Evolutionary conservation across 441 rosid genomes (phyloP), one percentile per base, ranked within the genome.

Genomic region (Geranium incanum): DNA sequence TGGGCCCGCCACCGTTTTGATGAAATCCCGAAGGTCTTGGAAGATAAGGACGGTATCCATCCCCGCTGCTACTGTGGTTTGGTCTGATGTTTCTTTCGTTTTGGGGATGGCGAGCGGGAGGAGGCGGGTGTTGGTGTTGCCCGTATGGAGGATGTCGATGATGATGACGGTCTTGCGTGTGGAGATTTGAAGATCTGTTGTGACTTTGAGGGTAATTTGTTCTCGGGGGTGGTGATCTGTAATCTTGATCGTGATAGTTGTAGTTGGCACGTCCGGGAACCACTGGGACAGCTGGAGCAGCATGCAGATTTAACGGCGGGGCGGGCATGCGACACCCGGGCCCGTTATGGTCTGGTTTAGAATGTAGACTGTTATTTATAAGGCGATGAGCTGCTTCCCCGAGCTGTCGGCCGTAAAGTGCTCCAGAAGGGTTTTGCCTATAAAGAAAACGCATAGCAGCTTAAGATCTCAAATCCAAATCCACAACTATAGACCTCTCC

Each of bases 361-460:
- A 15, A 45, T 81, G 95, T 77, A 92, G 83, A 74, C 91, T 88
- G 74, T 87, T 87, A 66, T 79, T 75, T 71, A 90, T 80, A 38
- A 92, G 89, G 43, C 86, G 86, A 75, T 87, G 91, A 2, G 97
- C 86, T 76, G 86, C 95, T 36, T 86, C 87, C 76, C 89, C 89
- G 59, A 92, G 94, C 79, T 85, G 86, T 69, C 62, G 80, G 13
- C 93, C 89, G 64, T 91, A 82, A 64, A 86, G 70, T 68, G 84
- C 68, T 72, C 88, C 88, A 15, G 80, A 80, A 13, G 83, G 92
- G 72, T 88, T 88, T 70, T 72, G 83, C 90, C 97, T 94, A 84
- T 57, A 80, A 45, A 36, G 67, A 13, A 65, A n/a, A 48, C 7
- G 18, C 19, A 57, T 16, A 57, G 19, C n/a, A 16, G 19, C 63